Evolutionary conservation across 2,329 filamentous ascomycete species (phyloP), one percentile per base, ranked within the genome.

Genomic region (Lecanicillium sp.): DNA sequence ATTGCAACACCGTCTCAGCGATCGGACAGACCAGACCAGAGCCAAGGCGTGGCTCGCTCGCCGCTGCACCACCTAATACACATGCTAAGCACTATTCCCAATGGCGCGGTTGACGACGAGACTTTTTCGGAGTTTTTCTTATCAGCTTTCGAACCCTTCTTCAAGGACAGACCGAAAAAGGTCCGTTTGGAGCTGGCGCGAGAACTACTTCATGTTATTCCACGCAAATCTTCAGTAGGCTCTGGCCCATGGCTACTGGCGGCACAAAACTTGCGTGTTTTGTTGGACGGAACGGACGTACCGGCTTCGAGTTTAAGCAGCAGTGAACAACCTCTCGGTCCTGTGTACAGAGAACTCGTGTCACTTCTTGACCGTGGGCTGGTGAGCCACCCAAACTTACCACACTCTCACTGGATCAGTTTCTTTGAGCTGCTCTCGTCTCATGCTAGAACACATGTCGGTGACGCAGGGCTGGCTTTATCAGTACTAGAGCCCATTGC

Each of bases 401-500:
- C 70, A 1, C 60, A 58, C 47, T 42, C 58, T 13, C 53, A 62
- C 6, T 78, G 73, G 74, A 53, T 64, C 18, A 56, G 65, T 0
- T 62, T 90, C 1, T 76, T 85, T 37, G 62, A 71, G 8, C 57
- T 67, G 1, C 60, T 85, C 8, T 63, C 73, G 3, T 59, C 68
- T 8, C 72, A 75, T 37, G 73, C 81, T 6, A 70, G 67, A 14
- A 62, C 69, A 11, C 78, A 86, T 45, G 73, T 74, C 37, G 84
- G 85, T 3, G 78, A 86, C 44, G 73, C 75, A 13, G 80, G 78
- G 5, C 70, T 80, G 29, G 74, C 79, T 5, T 65, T 84, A 35
- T 72, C 75, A 17, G 68, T 87, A 2, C 65, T 89, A 29, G 86
- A 94, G 44, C 83, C 82, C 2, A 51, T 92, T 4, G 75, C 84